These are phyloP conservation scores for Yamadazyma philogaea DNA, from an alignment of 805 yeast species.

Conservation along the genomic window DNA sequence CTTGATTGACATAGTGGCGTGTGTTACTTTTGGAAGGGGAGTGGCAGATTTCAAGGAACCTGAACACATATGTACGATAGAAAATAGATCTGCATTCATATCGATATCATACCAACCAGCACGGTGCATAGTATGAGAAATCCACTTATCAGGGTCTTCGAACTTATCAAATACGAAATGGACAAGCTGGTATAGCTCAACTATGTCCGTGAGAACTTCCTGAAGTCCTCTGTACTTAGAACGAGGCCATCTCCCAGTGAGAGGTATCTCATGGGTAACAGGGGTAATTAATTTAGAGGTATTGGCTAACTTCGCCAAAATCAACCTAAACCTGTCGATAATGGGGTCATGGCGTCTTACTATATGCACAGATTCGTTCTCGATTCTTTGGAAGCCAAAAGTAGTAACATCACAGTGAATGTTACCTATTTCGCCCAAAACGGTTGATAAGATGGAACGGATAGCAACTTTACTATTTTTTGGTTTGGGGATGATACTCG, in stretches of 20 bases:
- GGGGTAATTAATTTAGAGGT: conserved; percentile 23
- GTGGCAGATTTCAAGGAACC: conserved; percentile 23
- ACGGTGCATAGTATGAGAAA: conserved; percentile 22
- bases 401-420: conserved; percentile 28
- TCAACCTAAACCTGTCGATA: conserved; percentile 19
- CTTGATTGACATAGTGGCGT: conserved; percentile 27
- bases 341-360: conserved; percentile 21
- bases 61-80: conserved; percentile 29
- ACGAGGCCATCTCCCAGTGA: conserved; percentile 33
- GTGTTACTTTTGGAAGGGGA: conserved; percentile 31
- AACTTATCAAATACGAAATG: conserved; percentile 23
- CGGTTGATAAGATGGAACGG: conserved; percentile 21
- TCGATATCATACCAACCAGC: conserved; percentile 31
- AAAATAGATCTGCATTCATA: conserved; percentile 27
- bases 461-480: conserved; percentile 26
- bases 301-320: conserved; percentile 20
- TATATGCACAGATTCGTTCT: conserved; percentile 19
- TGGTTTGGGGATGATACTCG: conserved; percentile 29
- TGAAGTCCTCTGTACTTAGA: conserved; percentile 23
- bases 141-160: conserved; percentile 27
- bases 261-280: conserved; percentile 26
- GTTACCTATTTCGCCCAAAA: conserved; percentile 24
- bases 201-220: conserved; percentile 21
- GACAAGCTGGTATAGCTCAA: conserved; percentile 25
- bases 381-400: conserved; percentile 23